A percentile compares a stretch with the other conserved stretches of the same genome.
phyloP scores from a whole-genome alignment of 495 filamentous ascomycete genomes.

The Xylaria curta region DNA sequence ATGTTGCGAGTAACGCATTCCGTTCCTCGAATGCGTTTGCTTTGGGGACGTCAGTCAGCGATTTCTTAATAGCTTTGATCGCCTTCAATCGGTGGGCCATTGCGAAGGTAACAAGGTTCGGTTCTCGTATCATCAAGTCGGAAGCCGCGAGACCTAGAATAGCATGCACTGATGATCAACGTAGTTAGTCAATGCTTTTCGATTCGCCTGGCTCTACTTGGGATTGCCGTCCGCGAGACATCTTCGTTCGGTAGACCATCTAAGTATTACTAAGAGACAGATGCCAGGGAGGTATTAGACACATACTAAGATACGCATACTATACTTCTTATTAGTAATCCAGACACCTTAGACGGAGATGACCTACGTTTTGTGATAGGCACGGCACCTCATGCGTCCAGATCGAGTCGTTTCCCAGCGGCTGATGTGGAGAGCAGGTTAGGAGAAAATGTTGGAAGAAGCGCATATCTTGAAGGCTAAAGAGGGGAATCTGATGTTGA shows the following conservation, averaged over 20 bases:
- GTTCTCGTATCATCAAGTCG: constrained; percentile 50
- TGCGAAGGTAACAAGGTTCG: constrained; percentile 46
- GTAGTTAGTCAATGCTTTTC: background rate
- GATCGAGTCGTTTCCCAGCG: constrained; percentile 60
- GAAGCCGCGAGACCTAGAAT: constrained; percentile 65
- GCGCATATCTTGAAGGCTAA: constrained; percentile 64
- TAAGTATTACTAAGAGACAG: background rate
- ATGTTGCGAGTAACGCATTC: constrained; percentile 62
- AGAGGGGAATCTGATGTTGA: constrained; percentile 52
- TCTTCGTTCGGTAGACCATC: background rate
- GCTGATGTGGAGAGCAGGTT: constrained; percentile 64
- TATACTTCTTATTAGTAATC: constrained; percentile 29
- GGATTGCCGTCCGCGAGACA: background rate
- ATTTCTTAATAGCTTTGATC: constrained; percentile 59
- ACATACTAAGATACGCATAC: constrained; percentile 55
- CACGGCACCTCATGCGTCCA: constrained; percentile 67
- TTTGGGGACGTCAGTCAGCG: constrained; percentile 46
- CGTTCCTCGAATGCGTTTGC: constrained; percentile 47
- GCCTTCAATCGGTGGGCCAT: constrained; percentile 63
- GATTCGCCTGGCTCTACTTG: background rate
- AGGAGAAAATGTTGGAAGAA: constrained; percentile 69
- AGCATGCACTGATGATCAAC: constrained; percentile 53
- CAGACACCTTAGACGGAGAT: background rate
- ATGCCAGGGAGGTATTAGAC: background rate
- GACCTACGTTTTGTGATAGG: constrained; percentile 60